A percentile compares a stretch with the other conserved stretches of the same genome.
Conservation (phyloP, 208 protist species). For the Jaenimonas drosophilae region DNA sequence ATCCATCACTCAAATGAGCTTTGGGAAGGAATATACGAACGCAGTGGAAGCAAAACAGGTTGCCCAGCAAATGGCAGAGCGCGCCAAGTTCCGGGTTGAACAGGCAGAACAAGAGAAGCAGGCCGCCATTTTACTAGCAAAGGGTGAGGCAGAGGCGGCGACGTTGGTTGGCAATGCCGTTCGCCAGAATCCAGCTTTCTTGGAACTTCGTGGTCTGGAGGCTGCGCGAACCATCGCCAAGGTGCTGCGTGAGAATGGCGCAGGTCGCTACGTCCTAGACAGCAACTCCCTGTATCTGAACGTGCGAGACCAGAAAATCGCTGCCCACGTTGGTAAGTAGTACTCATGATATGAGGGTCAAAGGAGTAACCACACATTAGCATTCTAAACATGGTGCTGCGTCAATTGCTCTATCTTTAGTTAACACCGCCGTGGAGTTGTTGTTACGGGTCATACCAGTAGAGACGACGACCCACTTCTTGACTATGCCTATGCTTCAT, state of each 20-base stretch:
- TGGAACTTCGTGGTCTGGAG: slow-evolving; percentile 91
- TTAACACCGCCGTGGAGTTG: too few species aligned
- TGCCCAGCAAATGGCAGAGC: slow-evolving; percentile 95
- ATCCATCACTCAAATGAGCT: slow-evolving; percentile 96
- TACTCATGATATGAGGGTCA: too few species aligned
- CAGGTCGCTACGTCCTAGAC: slow-evolving; percentile 71
- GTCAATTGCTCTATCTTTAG: too few species aligned
- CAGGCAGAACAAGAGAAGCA: slow-evolving; percentile 93
- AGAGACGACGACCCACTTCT: neutral
- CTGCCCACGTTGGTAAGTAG: neutral
- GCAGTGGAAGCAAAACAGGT: slow-evolving; percentile 96
- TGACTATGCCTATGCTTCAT: slow-evolving; percentile 1
- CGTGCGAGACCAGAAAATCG: slow-evolving; percentile 34
- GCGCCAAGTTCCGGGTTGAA: slow-evolving; percentile 91
- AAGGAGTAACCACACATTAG: neutral
- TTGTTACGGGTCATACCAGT: too few species aligned
- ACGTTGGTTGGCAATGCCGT: slow-evolving; percentile 86
- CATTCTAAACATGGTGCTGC: too few species aligned
- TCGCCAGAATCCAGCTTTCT: slow-evolving; percentile 83
- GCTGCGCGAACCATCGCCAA: slow-evolving; percentile 87
- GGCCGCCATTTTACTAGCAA: slow-evolving; percentile 85
- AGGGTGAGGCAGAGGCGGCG: slow-evolving; percentile 90
- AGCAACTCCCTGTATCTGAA: slow-evolving; percentile 77
- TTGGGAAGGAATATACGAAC: slow-evolving; percentile 92
- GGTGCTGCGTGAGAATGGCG: slow-evolving; percentile 61